Base-by-base conservation (phyloP, 164 flowering plant species). In the Santalum album region DNA sequence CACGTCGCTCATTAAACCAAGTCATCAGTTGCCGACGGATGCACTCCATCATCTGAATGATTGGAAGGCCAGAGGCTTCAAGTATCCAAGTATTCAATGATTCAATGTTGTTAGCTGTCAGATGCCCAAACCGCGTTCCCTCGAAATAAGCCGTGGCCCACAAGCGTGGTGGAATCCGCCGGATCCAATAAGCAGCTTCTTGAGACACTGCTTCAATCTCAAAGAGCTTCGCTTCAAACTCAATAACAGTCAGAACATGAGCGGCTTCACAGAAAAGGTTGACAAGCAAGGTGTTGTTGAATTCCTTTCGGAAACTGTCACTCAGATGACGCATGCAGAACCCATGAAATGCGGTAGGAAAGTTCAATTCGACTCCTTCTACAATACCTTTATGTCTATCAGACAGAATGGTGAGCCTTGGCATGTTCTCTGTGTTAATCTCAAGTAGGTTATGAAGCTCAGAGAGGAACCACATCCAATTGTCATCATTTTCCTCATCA, bases 391-490 rank as follows among this genome's bases (percentile, higher is more conserved):
- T 49, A 16, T 26, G 27, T 24, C 52, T 24, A 26, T 49, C 52
- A 26, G 52, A 49, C 29, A 49, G 17, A 3, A 49, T 49, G 12
- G 52, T 46, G 50, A 46, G 50, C 50, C 50, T 20, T 20, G 50
- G 23, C 50, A 46, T 46, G 50, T 46, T 46, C 29, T 22, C 52
- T 26, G 52, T 24, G 16, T 49, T 49, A 1, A 16, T 49, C 29
- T 49, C 52, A 26, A 49, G 52, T 3, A 49, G 29, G 52, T 24
- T 24, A 26, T n/a, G 52, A 17, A 49, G 52, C 52, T 49, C 52
- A 5, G 52, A 22, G 16, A 49, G 52, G 52, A 49, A 49, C 52
- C 52, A 49, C 29, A 49, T 24, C 52, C 52, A 49, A 29, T 49
- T 49, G 4, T 24, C 52, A 24, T 49, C 29, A 15, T 1, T 49